A percentile compares a stretch with the other conserved stretches of the same genome.
Evolutionary conservation across 257 asterid genomes (phyloP).

Genomic region (Solanum medicagineum): DNA sequence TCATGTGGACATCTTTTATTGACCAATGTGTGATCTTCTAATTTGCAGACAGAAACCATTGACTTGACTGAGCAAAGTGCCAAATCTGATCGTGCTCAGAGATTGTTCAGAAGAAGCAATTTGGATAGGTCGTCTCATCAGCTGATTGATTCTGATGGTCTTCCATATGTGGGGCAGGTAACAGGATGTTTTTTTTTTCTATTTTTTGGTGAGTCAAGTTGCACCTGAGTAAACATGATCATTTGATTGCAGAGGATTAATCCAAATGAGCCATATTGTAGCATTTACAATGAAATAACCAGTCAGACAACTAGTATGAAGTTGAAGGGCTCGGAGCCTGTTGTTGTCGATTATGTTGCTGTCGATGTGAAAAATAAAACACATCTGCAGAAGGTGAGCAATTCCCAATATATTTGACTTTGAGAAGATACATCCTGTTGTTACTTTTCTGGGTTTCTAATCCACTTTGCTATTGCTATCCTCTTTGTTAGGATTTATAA

Average conservation of each 20-base stretch:
- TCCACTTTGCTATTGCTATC: not conserved
- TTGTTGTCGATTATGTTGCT: constrained; percentile 70
- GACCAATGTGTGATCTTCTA: constrained; percentile 4
- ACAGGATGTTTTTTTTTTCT: not conserved
- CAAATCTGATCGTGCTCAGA: constrained; percentile 34
- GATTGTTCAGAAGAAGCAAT: constrained; percentile 64
- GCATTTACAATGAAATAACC: constrained; percentile 47
- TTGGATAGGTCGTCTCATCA: constrained; percentile 45
- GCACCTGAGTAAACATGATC: not conserved
- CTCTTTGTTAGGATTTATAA: not conserved
- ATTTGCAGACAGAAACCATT: constrained; percentile 76
- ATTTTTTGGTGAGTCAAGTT: not conserved
- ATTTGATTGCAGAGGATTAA: constrained; percentile 47
- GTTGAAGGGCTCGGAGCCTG: constrained; percentile 75
- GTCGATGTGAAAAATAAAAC: constrained; percentile 60
- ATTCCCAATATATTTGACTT: not conserved
- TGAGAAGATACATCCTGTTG: not conserved
- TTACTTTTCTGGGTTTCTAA: not conserved
- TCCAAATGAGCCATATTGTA: constrained; percentile 60
- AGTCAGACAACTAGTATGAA: constrained; percentile 22
- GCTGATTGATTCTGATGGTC: constrained; percentile 82
- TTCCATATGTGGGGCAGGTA: constrained; percentile 96
- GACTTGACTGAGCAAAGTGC: constrained; percentile 55
- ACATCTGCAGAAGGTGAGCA: constrained; percentile 63
- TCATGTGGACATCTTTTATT: not conserved